Percentiles rank a stretch among this genome's conserved stretches.
phyloP scores from a whole-genome alignment of 2,329 filamentous ascomycete species.

The Colletotrichum lindemuthianum region DNA sequence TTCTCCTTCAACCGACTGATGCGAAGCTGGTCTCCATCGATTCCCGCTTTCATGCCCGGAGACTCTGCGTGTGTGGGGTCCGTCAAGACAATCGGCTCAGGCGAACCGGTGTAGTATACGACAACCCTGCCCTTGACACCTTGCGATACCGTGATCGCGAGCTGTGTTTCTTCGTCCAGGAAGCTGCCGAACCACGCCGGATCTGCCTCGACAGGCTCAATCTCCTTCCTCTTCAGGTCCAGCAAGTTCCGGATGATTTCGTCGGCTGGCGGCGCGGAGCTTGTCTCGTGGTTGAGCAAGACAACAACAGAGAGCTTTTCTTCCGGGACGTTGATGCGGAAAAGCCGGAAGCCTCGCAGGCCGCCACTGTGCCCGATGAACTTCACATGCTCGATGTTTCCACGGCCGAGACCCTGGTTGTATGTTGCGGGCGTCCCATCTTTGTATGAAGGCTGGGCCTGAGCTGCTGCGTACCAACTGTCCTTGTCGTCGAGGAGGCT shows the following conservation, averaged over 20 bases:
- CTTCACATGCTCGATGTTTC: constrained; percentile 40
- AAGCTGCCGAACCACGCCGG: constrained; percentile 47
- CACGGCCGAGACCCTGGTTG: constrained; percentile 47
- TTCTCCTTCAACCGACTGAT: constrained; percentile 42
- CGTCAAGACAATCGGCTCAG: constrained; percentile 40
- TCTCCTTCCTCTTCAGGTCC: constrained; percentile 37
- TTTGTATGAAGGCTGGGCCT: constrained; percentile 30
- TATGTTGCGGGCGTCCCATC: constrained; percentile 50
- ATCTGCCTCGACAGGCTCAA: constrained; percentile 25
- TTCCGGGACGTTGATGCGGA: constrained; percentile 46
- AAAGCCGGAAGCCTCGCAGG: constrained; percentile 51
- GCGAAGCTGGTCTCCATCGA: constrained; percentile 44
- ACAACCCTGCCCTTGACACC: constrained; percentile 41
- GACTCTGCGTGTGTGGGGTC: constrained; percentile 39
- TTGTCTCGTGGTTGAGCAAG: constrained; percentile 51
- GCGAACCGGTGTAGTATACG: constrained; percentile 43
- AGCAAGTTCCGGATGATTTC: constrained; percentile 46
- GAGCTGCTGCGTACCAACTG: constrained; percentile 47
- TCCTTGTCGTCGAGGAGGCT: constrained; percentile 41
- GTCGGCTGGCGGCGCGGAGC: constrained; percentile 41
- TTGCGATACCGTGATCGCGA: constrained; percentile 44
- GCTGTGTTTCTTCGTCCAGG: constrained; percentile 48
- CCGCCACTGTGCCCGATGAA: constrained; percentile 52
- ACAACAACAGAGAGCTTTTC: constrained; percentile 50
- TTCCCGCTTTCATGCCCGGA: constrained; percentile 39